Base-by-base conservation (phyloP, 2,329 filamentous ascomycete species). In the Coleophoma crateriformis region DNA sequence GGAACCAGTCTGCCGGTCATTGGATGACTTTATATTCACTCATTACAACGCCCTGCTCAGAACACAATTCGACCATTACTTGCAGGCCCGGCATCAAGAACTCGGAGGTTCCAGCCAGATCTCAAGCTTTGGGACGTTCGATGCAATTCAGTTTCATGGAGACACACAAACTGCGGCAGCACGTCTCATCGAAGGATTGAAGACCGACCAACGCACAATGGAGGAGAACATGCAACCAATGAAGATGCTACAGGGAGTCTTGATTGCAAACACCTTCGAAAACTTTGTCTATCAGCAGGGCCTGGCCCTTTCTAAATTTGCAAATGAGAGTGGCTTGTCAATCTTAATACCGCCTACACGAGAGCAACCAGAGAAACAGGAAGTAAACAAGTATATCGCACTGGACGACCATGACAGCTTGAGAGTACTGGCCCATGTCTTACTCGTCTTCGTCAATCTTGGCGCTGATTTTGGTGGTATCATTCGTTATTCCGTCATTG, bases 1-100 rank as follows among this genome's bases (percentile, higher is more conserved):
- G 11, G 83, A 88, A 62, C 81, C 81, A 56, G 82, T 92, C 37
- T 90, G 88, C 64, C 76, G 79, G 46, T 82, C 78, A 19, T 95
- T 90, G 85, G 89, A 96, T 58, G 92, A 97, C 62, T 82, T 85
- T 59, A 76, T 96, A 15, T 96, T 94, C 66, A 84, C 86, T 34
- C 84, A 91, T 64, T 94, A 94, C 72, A 96, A 95, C 62, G 84
- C 88, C n/a, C 73, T 92, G 5, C 70, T 96, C 10, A 79, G 91
- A 48, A 81, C 83, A 2, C 86, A 92, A 59, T 92, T 95, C 64
- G 87, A 92, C 58, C 72, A 74, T 3, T 95, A 87, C 61, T 70
- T 88, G 49, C 69, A 81, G 53, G 71, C 70, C 19, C 71, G 77
- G 54, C 76, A 78, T 58, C 72, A 80, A 11, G 68, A 78, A 15